Percentiles rank a stretch among this genome's conserved stretches.
These are phyloP conservation scores for Hypoxylon intermedium DNA, from an alignment of 495 filamentous ascomycete genomes.

Conservation along the genomic window DNA sequence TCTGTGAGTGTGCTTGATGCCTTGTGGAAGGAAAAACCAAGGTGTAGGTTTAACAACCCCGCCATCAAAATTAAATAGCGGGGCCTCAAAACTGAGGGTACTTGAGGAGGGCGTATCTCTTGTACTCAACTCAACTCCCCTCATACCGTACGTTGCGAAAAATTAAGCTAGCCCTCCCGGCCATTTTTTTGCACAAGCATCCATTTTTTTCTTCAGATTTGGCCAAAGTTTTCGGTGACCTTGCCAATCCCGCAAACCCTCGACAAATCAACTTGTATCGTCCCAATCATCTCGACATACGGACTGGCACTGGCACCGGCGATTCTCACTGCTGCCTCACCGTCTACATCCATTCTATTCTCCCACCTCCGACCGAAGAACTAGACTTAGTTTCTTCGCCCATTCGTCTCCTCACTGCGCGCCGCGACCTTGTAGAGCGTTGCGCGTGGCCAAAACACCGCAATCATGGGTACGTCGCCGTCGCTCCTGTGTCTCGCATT, in stretches of 20 bases:
- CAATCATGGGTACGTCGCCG: slow-evolving; percentile 84
- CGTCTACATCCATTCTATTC: background rate
- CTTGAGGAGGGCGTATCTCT: background rate
- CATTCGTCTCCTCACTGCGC: slow-evolving; percentile 44
- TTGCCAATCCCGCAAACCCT: slow-evolving; percentile 28
- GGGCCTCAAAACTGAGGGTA: background rate
- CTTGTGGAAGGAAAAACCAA: too few relatives aligned
- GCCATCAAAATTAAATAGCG: slow-evolving; percentile 23
- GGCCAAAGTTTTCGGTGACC: slow-evolving; percentile 33
- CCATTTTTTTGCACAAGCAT: slow-evolving; percentile 31
- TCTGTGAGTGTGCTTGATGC: too few relatives aligned
- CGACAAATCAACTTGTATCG: slow-evolving; percentile 10
- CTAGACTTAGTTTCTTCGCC: slow-evolving; percentile 32
- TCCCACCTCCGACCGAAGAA: slow-evolving; percentile 13
- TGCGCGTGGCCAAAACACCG: slow-evolving; percentile 60
- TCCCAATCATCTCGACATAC: slow-evolving; percentile 19
- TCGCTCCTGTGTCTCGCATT: slow-evolving; percentile 8
- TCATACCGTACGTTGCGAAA: slow-evolving; percentile 23
- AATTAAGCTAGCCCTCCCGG: slow-evolving; percentile 37
- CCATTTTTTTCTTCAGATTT: slow-evolving; percentile 27
- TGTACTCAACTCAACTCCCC: background rate
- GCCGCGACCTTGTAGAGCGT: slow-evolving; percentile 53
- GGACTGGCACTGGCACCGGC: slow-evolving; percentile 14
- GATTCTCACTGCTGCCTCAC: background rate
- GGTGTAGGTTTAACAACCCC: slow-evolving; percentile 23